Percentiles rank a stretch among this genome's conserved stretches.
phyloP scores from a whole-genome alignment of 805 yeast species.

The Clavispora vitiphila region DNA sequence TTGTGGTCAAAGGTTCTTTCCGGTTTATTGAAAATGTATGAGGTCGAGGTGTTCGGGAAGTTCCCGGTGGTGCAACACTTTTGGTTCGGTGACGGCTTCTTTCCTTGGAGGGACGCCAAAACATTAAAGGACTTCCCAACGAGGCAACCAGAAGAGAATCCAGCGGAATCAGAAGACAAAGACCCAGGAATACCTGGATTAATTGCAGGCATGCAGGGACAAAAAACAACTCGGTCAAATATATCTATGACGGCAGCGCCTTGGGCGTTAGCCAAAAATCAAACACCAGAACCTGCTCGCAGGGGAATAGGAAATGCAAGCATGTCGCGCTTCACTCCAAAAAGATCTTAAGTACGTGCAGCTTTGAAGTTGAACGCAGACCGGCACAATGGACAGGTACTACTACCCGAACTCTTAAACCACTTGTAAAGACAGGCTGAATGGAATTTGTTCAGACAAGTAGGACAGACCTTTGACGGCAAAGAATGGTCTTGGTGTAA shows the following conservation, averaged over 20 bases:
- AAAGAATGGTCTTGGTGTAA: constrained; percentile 85
- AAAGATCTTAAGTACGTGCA: constrained; percentile 13
- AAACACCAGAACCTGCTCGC: neutral
- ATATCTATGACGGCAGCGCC: constrained; percentile 38
- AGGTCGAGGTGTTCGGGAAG: constrained; percentile 85
- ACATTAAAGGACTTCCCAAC: constrained; percentile 8
- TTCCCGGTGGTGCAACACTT: constrained; percentile 94
- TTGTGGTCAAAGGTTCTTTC: constrained; percentile 83
- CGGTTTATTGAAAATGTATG: constrained; percentile 95
- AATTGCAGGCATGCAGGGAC: constrained; percentile 20
- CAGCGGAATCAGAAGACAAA: neutral
- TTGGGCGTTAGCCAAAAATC: constrained; percentile 23
- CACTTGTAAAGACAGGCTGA: constrained; percentile 94
- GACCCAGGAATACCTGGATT: constrained; percentile 15
- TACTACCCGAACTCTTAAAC: constrained; percentile 91
- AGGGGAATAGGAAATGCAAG: neutral
- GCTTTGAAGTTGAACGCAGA: constrained; percentile 46
- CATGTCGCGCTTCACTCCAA: neutral
- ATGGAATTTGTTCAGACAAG: constrained; percentile 92
- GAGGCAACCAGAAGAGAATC: neutral
- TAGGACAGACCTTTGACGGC: constrained; percentile 82
- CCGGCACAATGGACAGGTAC: constrained; percentile 94
- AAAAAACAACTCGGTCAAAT: constrained; percentile 23
- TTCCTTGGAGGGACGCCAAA: constrained; percentile 16
- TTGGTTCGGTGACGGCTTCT: constrained; percentile 55